Conservation (phyloP, 75 land plant genomes). For the Cunninghamia lanceolata region DNA sequence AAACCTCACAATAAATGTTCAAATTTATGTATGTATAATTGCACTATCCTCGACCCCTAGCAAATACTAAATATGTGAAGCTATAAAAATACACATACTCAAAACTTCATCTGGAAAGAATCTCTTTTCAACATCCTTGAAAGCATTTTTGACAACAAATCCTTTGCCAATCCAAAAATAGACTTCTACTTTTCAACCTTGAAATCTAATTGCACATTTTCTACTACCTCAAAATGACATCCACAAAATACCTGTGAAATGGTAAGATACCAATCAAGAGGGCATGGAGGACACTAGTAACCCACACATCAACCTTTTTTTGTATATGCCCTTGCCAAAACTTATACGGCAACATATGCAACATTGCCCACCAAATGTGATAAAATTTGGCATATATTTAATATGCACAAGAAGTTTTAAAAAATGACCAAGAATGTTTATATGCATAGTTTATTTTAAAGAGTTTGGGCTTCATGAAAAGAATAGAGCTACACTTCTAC, state of each 20-base stretch:
- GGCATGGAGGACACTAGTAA: slow-evolving; percentile 69
- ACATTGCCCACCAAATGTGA: slow-evolving; percentile 56
- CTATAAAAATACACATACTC: no score
- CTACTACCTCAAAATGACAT: slow-evolving; percentile 62
- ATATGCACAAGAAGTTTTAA: background rate
- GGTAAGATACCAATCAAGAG: slow-evolving; percentile 60
- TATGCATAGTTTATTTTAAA: background rate
- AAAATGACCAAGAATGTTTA: background rate
- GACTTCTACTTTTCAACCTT: no score
- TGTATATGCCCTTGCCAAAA: slow-evolving; percentile 47
- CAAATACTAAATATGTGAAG: slow-evolving; percentile 32
- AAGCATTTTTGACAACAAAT: no score
- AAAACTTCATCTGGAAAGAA: no score
- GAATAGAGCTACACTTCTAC: background rate
- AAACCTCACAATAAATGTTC: background rate
- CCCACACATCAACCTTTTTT: slow-evolving; percentile 74
- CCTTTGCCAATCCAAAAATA: no score
- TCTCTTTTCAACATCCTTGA: no score
- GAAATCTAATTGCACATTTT: slow-evolving; percentile 51
- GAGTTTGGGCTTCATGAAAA: background rate
- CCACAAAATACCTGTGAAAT: slow-evolving; percentile 46
- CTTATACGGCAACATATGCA: slow-evolving; percentile 75
- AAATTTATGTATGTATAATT: background rate
- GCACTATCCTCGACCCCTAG: slow-evolving; percentile 18
- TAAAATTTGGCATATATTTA: slow-evolving; percentile 5